Percentiles rank a stretch among this genome's conserved stretches.
Conservation (phyloP, 805 yeast genomes). For the Cyberlindnera mrakii region DNA sequence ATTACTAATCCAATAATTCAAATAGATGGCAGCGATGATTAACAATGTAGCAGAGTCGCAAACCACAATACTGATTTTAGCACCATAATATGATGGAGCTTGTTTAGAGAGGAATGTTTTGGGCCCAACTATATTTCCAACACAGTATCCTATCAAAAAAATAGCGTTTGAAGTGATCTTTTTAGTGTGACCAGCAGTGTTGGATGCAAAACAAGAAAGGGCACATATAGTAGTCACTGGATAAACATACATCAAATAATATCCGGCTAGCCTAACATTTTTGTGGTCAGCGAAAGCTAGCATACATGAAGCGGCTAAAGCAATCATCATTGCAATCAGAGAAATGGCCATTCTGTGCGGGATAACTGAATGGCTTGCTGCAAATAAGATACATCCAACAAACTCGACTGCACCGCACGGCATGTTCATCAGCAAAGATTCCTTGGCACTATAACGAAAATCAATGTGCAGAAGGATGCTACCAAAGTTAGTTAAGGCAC, state of each 20-base stretch:
- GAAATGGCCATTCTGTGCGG: too few species aligned
- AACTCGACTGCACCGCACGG: conserved; percentile 15
- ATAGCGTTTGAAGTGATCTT: conserved; percentile 12
- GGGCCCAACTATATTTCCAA: conserved; percentile 50
- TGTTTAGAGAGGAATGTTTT: conserved; percentile 53
- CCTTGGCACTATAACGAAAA: conserved; percentile 22
- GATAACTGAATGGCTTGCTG: too few species aligned
- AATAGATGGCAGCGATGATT: conserved; percentile 3
- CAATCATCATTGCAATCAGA: conserved; percentile 2
- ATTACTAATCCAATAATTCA: conserved; percentile 5
- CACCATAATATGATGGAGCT: conserved; percentile 55
- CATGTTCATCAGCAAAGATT: conserved; percentile 29
- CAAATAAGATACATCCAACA: too few species aligned
- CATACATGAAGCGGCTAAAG: conserved; percentile 15
- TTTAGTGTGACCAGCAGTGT: too few species aligned
- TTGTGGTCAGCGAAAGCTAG: conserved; percentile 30
- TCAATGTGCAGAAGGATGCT: conserved; percentile 10
- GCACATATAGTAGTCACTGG: too few species aligned
- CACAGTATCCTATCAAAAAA: conserved; percentile 12
- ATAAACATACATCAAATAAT: conserved; percentile 19
- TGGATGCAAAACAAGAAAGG: too few species aligned
- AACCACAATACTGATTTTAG: conserved; percentile 9
- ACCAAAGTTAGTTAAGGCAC: conserved; percentile 32
- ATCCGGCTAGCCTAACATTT: conserved; percentile 27
- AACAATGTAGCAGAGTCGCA: conserved; percentile 1